Base-by-base conservation (phyloP, 1,139 yeast genomes). In the Candida freyschussii region DNA sequence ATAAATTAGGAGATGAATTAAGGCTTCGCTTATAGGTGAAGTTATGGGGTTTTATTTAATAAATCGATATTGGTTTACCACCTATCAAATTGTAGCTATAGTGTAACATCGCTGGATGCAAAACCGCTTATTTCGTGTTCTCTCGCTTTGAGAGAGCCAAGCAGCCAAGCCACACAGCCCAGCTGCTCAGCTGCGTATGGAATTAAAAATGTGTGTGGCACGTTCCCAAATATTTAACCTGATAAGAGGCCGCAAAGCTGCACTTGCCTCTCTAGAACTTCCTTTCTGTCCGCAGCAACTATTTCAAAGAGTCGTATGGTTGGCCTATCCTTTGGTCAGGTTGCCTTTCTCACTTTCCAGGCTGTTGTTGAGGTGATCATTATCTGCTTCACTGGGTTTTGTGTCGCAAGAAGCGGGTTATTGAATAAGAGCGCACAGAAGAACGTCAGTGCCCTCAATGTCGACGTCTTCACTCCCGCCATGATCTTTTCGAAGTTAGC, bases 381-480 rank as follows among this genome's bases (percentile, higher is more conserved):
- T 26, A 74, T 81, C 20, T 75, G 86, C 45, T 55, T 78, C 26
- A 75, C 83, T 3, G 91, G 91, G 9, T 81, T 76, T 47, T 60
- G 79, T 57, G 77, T 82, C 24, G 83, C 87, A 11, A 69, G 67
- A 44, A 52, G 74, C 3, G 84, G 84, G 2, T 55, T 79, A 27
- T 62, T 81, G 32, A 73, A 69, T 37, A 65, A 73, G 37, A 65
- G 63, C 33, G 82, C 76, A 18, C 84, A 79, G 44, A 79, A 78
- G 50, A 67, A 72, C 17, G 66, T 81, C 16, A 72, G 82, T 3
- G 62, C 67, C 32, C 60, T 81, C 25, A 81, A 80, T 52, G 87
- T 81, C 23, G 86, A 80, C 53, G 56, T 81, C 34, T 80, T 81
- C 60, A 81, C 91, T 11, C 91, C 91, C 10, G 80, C 85, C 43